A percentile compares a stretch with the other conserved stretches of the same genome.
Evolutionary conservation across 2,329 filamentous ascomycete species (phyloP).

Genomic region (Calonectria pseudoturangicola): DNA sequence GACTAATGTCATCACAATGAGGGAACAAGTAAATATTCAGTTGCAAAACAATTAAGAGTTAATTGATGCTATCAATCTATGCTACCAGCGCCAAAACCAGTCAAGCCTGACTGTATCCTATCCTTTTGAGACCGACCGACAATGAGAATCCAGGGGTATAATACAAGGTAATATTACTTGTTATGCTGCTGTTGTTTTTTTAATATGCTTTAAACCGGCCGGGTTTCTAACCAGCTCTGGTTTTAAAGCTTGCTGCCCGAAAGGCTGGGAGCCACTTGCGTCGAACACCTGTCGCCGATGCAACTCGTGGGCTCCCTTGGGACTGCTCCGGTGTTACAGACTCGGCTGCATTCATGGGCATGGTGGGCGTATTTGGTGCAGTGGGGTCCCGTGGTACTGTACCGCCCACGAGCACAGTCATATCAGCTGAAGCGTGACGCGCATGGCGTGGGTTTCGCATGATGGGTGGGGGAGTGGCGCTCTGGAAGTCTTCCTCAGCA

Average conservation of each 20-base stretch:
- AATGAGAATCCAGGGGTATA: conserved; percentile 40
- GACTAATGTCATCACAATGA: neutral
- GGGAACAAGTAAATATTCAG: neutral
- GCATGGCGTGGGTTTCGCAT: conserved; percentile 65
- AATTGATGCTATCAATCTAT: conserved; percentile 52
- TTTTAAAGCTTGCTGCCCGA: conserved; percentile 52
- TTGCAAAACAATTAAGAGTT: conserved; percentile 30
- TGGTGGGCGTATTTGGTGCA: conserved; percentile 47
- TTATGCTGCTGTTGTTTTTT: conserved; percentile 20
- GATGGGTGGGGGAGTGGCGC: conserved; percentile 75
- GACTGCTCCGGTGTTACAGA: conserved; percentile 42
- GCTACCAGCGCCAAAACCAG: conserved; percentile 43
- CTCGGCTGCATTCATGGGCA: conserved; percentile 31
- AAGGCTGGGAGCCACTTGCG: conserved; percentile 62
- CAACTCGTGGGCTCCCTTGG: conserved; percentile 41
- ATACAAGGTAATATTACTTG: conserved; percentile 48
- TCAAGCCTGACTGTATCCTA: conserved; percentile 29
- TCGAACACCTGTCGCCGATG: conserved; percentile 53
- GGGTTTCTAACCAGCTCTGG: conserved; percentile 53
- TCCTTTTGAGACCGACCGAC: conserved; percentile 30
- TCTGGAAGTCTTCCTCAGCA: conserved; percentile 65
- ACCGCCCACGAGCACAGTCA: conserved; percentile 35
- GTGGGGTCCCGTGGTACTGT: conserved; percentile 41
- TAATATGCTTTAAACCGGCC: conserved; percentile 39
- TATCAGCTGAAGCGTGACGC: conserved; percentile 54